phyloP scores from a whole-genome alignment of 2,329 filamentous ascomycete species.

The Trichoderma gracile region DNA sequence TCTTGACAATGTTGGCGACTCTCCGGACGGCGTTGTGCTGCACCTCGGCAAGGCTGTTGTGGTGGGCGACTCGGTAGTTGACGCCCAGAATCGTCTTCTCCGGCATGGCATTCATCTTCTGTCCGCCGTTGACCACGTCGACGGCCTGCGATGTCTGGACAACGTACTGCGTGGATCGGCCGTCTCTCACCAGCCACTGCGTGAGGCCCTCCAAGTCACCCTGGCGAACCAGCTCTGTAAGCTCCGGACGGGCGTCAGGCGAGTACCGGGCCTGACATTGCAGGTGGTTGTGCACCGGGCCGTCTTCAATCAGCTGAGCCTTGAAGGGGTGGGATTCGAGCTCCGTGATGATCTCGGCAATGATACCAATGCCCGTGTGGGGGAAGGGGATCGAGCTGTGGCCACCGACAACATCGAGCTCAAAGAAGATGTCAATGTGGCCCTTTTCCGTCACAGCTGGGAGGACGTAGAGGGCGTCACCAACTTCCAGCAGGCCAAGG shows the following conservation, averaged over 20 bases:
- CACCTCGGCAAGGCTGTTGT: constrained; percentile 53
- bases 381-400: constrained; percentile 61
- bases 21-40: constrained; percentile 52
- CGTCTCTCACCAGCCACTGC: constrained; percentile 30
- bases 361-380: constrained; percentile 70
- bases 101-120: constrained; percentile 68
- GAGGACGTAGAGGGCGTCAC: constrained; percentile 51
- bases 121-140: constrained; percentile 61
- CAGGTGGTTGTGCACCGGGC: constrained; percentile 58
- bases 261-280: constrained; percentile 60
- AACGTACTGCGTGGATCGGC: constrained; percentile 45
- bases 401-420: constrained; percentile 59
- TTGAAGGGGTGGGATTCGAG: constrained; percentile 61
- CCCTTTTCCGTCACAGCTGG: constrained; percentile 66
- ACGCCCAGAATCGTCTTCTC: constrained; percentile 58
- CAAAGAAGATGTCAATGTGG: constrained; percentile 58
- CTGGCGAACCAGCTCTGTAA: constrained; percentile 38
- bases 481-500: constrained; percentile 53
- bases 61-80: constrained; percentile 62
- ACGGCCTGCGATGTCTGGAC: constrained; percentile 63
- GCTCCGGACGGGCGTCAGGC: constrained; percentile 47
- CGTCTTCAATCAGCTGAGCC: constrained; percentile 47
- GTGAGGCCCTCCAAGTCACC: constrained; percentile 38
- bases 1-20: constrained; percentile 52
- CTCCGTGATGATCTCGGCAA: constrained; percentile 64